Percentiles rank a stretch among this genome's conserved stretches.
Evolutionary conservation across 768 basidiomycete genomes (phyloP).

Genomic region (Punctularia strigosozonata): DNA sequence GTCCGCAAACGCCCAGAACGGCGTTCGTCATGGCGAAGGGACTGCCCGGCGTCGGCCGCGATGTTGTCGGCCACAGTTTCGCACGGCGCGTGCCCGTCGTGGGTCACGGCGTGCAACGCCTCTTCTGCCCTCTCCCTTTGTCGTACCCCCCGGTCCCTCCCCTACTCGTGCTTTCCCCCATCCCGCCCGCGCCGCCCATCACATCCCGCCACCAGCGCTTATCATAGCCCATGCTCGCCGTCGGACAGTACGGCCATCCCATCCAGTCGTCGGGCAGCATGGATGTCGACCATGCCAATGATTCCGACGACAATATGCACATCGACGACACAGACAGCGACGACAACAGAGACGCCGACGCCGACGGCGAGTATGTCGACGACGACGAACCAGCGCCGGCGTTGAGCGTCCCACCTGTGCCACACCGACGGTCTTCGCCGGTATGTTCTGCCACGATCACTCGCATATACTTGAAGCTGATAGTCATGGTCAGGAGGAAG

Average conservation of each 20-base stretch:
- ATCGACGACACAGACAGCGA: slow-evolving; percentile 45
- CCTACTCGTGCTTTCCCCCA: slow-evolving; percentile 11
- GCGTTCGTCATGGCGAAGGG: too few relatives aligned
- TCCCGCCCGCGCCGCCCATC: too few relatives aligned
- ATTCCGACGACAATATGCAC: slow-evolving; percentile 47
- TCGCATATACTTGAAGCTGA: background rate
- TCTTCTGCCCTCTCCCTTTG: slow-evolving; percentile 18
- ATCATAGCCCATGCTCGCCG: slow-evolving; percentile 4
- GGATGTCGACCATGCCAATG: slow-evolving; percentile 36
- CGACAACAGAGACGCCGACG: slow-evolving; percentile 42
- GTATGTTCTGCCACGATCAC: slow-evolving; percentile 16
- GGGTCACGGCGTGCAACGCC: too few relatives aligned
- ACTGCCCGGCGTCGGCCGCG: too few relatives aligned
- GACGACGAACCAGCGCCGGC: slow-evolving; percentile 28
- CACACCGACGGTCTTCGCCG: slow-evolving; percentile 27
- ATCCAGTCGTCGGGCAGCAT: slow-evolving; percentile 29
- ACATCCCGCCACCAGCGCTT: background rate
- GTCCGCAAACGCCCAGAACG: too few relatives aligned
- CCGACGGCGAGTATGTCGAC: slow-evolving; percentile 54
- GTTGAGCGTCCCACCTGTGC: slow-evolving; percentile 24
- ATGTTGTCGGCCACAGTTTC: too few relatives aligned
- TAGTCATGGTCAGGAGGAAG: slow-evolving; percentile 35
- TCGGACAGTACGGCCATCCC: slow-evolving; percentile 26
- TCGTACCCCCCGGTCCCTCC: slow-evolving; percentile 22
- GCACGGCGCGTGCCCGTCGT: too few relatives aligned